Conservation (phyloP, 441 rosid genomes). For the Macaranga tanarius region DNA sequence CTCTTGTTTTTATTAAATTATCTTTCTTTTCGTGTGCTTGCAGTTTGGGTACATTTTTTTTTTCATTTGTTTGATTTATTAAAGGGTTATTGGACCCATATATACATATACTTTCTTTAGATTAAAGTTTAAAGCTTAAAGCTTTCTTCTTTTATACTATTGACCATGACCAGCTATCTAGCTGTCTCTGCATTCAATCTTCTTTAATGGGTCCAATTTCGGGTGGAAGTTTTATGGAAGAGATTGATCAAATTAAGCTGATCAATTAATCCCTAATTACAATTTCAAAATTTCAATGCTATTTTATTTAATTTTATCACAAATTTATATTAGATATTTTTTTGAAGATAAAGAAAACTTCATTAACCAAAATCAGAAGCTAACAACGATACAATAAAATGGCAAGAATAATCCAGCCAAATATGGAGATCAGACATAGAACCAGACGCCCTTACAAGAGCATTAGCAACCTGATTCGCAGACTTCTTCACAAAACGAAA, state of each 20-base stretch:
- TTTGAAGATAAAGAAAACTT: too few relatives aligned
- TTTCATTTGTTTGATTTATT: background rate
- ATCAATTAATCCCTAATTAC: too few relatives aligned
- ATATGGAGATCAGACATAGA: too few relatives aligned
- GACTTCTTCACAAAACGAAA: too few relatives aligned
- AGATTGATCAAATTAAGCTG: background rate
- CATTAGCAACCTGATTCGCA: too few relatives aligned
- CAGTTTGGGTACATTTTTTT: background rate
- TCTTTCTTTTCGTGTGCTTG: background rate
- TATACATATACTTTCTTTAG: conserved; percentile 1
- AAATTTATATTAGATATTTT: too few relatives aligned
- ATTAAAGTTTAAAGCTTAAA: conserved; percentile 5
- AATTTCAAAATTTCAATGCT: too few relatives aligned
- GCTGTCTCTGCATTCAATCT: background rate
- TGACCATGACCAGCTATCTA: conserved; percentile 11
- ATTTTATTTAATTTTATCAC: too few relatives aligned
- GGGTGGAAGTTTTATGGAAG: background rate
- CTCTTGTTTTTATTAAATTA: background rate
- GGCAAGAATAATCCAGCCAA: too few relatives aligned
- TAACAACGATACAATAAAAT: too few relatives aligned
- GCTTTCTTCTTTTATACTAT: background rate
- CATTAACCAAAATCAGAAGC: too few relatives aligned
- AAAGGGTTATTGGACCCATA: background rate
- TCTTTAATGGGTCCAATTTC: conserved; percentile 13
- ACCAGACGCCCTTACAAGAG: too few relatives aligned